Percentiles rank a stretch among this genome's conserved stretches.
Evolutionary conservation across 352 stramenopile species (phyloP).

Genomic region (Pseudoperonospora humuli): DNA sequence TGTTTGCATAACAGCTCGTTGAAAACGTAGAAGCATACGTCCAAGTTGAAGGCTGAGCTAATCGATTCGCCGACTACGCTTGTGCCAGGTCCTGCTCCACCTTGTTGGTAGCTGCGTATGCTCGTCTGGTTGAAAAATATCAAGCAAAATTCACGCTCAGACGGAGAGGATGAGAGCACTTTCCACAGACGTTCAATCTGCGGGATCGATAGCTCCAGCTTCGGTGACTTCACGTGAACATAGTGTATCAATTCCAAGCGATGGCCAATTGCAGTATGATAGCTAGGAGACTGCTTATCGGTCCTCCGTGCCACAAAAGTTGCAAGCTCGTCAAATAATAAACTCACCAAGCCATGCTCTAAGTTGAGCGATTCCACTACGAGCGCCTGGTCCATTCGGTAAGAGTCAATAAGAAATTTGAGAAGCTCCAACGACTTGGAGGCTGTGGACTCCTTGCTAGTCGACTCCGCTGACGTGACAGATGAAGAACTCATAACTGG

Average conservation of each 20-base stretch:
- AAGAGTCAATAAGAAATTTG: slow-evolving; percentile 84
- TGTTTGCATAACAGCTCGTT: slow-evolving; percentile 74
- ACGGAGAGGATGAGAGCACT: slow-evolving; percentile 58
- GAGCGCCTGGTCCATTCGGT: slow-evolving; percentile 52
- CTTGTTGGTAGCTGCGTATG: slow-evolving; percentile 36
- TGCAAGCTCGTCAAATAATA: slow-evolving; percentile 81
- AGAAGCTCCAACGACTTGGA: slow-evolving; percentile 77
- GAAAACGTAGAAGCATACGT: slow-evolving; percentile 79
- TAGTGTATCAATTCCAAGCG: slow-evolving; percentile 84
- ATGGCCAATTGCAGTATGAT: slow-evolving; percentile 73
- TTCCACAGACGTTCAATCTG: slow-evolving; percentile 75
- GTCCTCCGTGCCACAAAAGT: slow-evolving; percentile 59
- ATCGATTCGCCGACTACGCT: slow-evolving; percentile 31
- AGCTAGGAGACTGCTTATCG: slow-evolving; percentile 41
- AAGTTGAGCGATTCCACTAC: slow-evolving; percentile 70
- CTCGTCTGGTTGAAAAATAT: slow-evolving; percentile 83
- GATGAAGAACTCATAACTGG: slow-evolving; percentile 7
- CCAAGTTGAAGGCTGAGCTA: slow-evolving; percentile 63
- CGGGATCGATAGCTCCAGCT: slow-evolving; percentile 62
- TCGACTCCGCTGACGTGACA: slow-evolving; percentile 11
- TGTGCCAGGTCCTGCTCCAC: slow-evolving; percentile 12
- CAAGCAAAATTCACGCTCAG: slow-evolving; percentile 74
- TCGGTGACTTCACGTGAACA: slow-evolving; percentile 71
- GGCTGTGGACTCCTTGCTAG: slow-evolving; percentile 33
- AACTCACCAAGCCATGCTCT: slow-evolving; percentile 57